Evolutionary conservation across 140 eudicot genomes (phyloP).

Genomic region (Cichorium intybus): DNA sequence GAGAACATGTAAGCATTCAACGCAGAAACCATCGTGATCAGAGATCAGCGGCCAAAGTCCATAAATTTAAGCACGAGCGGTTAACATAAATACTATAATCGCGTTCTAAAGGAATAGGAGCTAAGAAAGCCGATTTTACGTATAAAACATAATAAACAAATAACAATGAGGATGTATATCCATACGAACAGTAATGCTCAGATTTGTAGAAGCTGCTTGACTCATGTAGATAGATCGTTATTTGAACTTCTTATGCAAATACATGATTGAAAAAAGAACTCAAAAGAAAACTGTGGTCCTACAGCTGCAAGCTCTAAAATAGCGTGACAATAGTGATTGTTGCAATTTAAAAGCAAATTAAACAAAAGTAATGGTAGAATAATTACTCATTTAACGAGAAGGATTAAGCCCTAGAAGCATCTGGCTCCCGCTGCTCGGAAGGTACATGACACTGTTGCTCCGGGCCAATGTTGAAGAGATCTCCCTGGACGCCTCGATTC

Average conservation of each 20-base stretch:
- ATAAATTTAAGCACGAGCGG: not conserved
- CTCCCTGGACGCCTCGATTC: constrained; percentile 71
- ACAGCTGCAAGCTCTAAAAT: not conserved
- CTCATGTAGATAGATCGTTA: not conserved
- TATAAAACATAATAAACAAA: not conserved
- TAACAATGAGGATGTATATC: not conserved
- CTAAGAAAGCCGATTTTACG: not conserved
- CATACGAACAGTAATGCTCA: too few species aligned
- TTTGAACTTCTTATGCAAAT: not conserved
- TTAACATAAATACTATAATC: not conserved
- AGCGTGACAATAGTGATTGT: not conserved
- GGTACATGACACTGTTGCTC: constrained; percentile 47
- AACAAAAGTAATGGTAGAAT: not conserved
- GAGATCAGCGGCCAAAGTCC: not conserved
- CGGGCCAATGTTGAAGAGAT: constrained; percentile 40
- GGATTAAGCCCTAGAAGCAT: constrained; percentile 60
- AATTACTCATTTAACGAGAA: constrained; percentile 37
- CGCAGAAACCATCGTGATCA: too few species aligned
- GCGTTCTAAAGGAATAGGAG: not conserved
- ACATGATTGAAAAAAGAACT: not conserved
- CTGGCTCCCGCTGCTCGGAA: constrained; percentile 49
- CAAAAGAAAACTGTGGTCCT: not conserved
- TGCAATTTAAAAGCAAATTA: not conserved
- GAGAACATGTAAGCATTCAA: not conserved
- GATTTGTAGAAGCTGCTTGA: too few species aligned